phyloP scores from a whole-genome alignment of 345 rosid genomes.

The Schrenkiella parvula region DNA sequence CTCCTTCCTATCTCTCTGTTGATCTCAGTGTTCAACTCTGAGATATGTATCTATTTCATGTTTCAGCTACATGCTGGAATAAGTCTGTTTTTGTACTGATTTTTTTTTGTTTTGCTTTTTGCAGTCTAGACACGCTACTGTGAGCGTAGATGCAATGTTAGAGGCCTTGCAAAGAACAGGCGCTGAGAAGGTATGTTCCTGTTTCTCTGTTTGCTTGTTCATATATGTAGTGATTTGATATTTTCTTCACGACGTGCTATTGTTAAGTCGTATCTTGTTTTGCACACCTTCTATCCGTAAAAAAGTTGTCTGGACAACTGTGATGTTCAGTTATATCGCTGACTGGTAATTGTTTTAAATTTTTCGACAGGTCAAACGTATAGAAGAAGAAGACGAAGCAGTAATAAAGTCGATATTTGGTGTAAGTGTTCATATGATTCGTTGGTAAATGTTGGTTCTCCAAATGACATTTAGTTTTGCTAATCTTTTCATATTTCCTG shows the following conservation, averaged over 20 bases:
- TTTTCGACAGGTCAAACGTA: slow-evolving; percentile 44
- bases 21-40: not conserved
- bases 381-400: slow-evolving; percentile 73
- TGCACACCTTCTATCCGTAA: not conserved
- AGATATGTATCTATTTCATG: not conserved
- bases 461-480: not conserved
- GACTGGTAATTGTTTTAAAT: not conserved
- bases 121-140: slow-evolving; percentile 91
- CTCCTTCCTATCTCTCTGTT: not conserved
- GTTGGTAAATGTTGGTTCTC: not conserved
- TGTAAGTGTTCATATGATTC: slow-evolving; percentile 34
- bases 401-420: slow-evolving; percentile 63
- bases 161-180: slow-evolving; percentile 78
- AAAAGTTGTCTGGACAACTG: not conserved
- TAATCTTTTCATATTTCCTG: not conserved
- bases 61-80: not conserved
- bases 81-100: not conserved
- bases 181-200: slow-evolving; percentile 48
- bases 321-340: not conserved
- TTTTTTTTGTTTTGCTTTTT: not conserved
- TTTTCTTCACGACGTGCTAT: not conserved
- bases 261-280: not conserved
- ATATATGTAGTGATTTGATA: not conserved
- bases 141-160: slow-evolving; percentile 90
- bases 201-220: not conserved